These are phyloP conservation scores for Glomus cerebriforme DNA, from an alignment of 192 early-diverging fungal species.

Conservation along the genomic window DNA sequence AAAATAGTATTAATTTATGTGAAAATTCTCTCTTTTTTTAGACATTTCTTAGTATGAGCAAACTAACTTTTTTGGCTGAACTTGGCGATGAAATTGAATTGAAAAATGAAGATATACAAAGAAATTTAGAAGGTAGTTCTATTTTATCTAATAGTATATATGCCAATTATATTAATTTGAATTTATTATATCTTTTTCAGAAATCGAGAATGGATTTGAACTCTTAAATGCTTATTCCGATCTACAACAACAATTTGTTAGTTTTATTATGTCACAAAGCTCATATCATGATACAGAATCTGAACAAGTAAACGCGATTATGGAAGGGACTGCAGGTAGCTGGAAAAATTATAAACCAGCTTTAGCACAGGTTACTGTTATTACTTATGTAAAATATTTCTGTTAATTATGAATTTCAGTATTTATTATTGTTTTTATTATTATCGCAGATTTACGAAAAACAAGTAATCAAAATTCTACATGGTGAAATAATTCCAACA, in stretches of 20 bases:
- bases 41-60: constrained; percentile 24
- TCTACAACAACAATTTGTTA: constrained; percentile 10
- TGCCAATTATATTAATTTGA: neutral
- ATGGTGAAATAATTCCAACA: neutral
- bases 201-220: neutral
- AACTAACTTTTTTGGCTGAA: neutral
- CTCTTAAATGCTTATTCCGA: neutral
- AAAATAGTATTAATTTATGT: neutral
- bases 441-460: neutral
- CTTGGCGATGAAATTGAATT: neutral
- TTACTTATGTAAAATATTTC: no score
- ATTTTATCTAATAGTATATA: neutral
- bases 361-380: constrained; percentile 2
- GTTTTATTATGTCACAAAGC: neutral
- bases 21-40: neutral
- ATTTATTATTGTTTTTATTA: neutral
- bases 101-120: constrained; percentile 11
- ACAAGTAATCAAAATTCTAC: neutral
- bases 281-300: neutral
- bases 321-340: neutral
- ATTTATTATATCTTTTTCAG: neutral
- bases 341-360: neutral
- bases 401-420: neutral
- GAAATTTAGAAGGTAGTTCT: neutral
- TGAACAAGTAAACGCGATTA: constrained; percentile 13